phyloP scores from a whole-genome alignment of 2,329 filamentous ascomycete species.

The Neoarthrinium moseri region DNA sequence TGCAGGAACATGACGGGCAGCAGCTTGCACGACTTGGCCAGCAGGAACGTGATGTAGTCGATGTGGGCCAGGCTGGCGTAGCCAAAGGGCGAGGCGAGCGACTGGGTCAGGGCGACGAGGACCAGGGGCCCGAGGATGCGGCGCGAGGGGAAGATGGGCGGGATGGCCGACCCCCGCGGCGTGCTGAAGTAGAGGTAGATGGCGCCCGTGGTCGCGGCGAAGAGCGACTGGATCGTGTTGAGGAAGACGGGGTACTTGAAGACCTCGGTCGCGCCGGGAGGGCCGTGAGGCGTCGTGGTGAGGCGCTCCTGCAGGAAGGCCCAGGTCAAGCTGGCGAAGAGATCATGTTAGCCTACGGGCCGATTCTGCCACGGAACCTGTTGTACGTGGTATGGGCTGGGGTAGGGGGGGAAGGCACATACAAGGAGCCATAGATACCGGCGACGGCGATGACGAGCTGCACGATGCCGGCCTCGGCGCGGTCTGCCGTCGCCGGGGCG shows the following conservation, averaged over 20 bases:
- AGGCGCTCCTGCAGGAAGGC: conserved; percentile 95
- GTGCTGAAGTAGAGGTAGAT: conserved; percentile 74
- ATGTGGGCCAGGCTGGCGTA: conserved; percentile 91
- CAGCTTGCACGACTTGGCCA: conserved; percentile 97
- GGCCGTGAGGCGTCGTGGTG: conserved; percentile 84
- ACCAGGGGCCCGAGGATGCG: conserved; percentile 75
- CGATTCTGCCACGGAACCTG: background rate
- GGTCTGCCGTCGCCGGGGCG: conserved; percentile 26
- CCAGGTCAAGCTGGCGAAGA: conserved; percentile 74
- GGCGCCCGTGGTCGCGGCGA: conserved; percentile 80
- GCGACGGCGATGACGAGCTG: conserved; percentile 85
- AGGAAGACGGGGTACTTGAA: conserved; percentile 95
- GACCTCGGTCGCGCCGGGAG: conserved; percentile 62
- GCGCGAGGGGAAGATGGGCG: conserved; percentile 73
- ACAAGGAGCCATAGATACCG: conserved; percentile 98
- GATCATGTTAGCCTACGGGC: background rate
- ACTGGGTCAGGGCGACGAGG: conserved; percentile 83
- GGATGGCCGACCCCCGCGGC: conserved; percentile 43
- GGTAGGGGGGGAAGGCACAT: conserved; percentile 30
- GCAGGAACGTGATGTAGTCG: conserved; percentile 96
- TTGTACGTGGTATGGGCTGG: background rate
- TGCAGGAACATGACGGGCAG: conserved; percentile 98
- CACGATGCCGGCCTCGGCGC: conserved; percentile 60
- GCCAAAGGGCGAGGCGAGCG: conserved; percentile 90
- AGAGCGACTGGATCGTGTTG: conserved; percentile 91